Base-by-base conservation (phyloP, 371 early-diverging fungal species). In the Apophysomyces ossiformis region DNA sequence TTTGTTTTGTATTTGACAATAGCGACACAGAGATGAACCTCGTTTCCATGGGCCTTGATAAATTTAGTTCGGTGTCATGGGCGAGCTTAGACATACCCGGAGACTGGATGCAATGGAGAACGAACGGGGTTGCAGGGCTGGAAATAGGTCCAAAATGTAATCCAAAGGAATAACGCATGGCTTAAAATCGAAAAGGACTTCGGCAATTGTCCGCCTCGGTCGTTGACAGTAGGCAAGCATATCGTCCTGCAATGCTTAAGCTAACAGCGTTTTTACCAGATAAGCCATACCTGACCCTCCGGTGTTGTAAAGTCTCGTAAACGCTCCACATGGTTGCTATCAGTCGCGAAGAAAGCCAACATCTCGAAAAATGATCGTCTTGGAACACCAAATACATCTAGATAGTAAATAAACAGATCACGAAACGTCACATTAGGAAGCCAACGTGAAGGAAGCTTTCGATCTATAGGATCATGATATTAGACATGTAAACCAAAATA, bases 331-430 rank as follows among this genome's bases (percentile, higher is more conserved):
- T 94, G 93, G 46, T 87, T 71, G 26, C 82, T 82, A 66, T 92
- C 87, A 7, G 73, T 61, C 0, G 93, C 88, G 69, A 98, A 96
- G 69, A 89, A 89, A 13, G 90, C 71, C 32, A 96, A 75, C 67
- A 95, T 85, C 68, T 94, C 92, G 70, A 97, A 96, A 76, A 97
- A 95, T 38, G 93, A 94, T 32, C 95, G 84, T 15, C 92, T 79
- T 12, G 97, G 98, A 0, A 91, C 90, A 8, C 90, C 91, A 66
- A 88, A 91, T 4, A 96, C 82, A 77, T 96, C 96, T 43, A 97
- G 73, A 70, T 90, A 81, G 58, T 87, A 68, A 5, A 85, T 81
- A 59, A 94, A 83, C 11, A 96, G 77, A 37, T 85, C 81, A 9
- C 94, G 87, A 58, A 96, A 77, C 0, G 93, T 91, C 43, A 89